Base-by-base conservation (phyloP, 768 basidiomycete species). In the Epithele typhae region DNA sequence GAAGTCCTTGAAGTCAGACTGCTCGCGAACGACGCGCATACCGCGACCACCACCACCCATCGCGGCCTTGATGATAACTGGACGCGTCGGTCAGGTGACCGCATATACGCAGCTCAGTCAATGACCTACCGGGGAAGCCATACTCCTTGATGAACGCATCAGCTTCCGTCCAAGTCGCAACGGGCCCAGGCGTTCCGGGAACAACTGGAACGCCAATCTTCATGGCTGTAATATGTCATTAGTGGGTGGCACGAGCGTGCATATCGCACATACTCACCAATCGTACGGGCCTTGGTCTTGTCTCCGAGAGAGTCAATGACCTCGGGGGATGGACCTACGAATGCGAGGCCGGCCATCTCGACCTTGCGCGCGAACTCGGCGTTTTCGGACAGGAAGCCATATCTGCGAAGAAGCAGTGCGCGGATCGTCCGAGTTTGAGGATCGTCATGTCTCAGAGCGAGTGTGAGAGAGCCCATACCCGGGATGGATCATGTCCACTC, bases 401-500 rank as follows among this genome's bases (percentile, higher is more conserved):
- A 98, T 46, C 93, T 95, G 58, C 12, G 40, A 40, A 27, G 11
- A 39, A 18, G 12, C 15, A 43, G 41, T 30, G 15, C 3, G 21
- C 41, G 39, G 17, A 5, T 36, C 25, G 18, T 41, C 40, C 48
- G 51, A 48, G 37, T 45, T 45, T 47, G 49, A 46, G 48, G 34
- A 46, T 25, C 39, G 43, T 37, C 21, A 36, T 38, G 45, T 50
- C n/a, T 33, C 41, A 30, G 5, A 37, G n/a, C 14, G 6, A 37
- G 38, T 12, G 35, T 21, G 38, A 36, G 37, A 36, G 37, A 33
- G 27, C 19, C 38, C 48, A 39, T 48, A 92, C 91, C 94, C 93
- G 10, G 93, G 96, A 68, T 98, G 96, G 63, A 99, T 98, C 96
- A 99, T 98, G 65, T 97, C 95, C 21, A 99, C 96, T 21, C 92